Evolutionary conservation across 1,284 basidiomycete genomes (phyloP).

Genomic region (Irpex sp.): DNA sequence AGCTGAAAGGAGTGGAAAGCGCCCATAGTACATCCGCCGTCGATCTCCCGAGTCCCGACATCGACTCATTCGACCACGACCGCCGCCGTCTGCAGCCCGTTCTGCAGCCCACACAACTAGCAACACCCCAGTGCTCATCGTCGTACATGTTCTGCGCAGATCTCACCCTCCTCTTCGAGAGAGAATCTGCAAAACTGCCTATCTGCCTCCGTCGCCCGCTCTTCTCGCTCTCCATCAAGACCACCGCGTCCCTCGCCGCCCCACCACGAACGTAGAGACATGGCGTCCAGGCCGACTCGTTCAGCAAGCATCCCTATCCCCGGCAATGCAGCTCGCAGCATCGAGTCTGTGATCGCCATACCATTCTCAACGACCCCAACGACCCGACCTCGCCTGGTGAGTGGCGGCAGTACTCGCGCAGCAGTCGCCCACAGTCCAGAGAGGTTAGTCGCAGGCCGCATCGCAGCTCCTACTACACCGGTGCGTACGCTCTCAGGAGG

Average conservation of each 20-base stretch:
- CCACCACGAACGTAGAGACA: conserved; percentile 19
- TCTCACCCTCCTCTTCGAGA: not conserved
- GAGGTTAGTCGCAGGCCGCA: conserved; percentile 8
- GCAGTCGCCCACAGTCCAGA: conserved; percentile 14
- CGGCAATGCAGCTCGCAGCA: conserved; percentile 44
- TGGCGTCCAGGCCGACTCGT: conserved; percentile 49
- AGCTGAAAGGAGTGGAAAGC: not conserved
- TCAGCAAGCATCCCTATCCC: conserved; percentile 62
- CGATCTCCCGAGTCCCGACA: not conserved
- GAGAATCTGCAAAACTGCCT: not conserved
- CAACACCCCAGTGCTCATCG: not conserved
- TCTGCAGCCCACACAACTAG: not conserved
- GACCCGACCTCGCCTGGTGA: conserved; percentile 25
- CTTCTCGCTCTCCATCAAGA: not conserved
- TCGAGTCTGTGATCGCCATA: conserved; percentile 58
- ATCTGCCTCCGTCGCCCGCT: not conserved
- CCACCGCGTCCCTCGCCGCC: not conserved
- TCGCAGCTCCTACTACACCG: conserved; percentile 15
- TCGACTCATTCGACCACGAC: not conserved
- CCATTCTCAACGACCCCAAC: conserved; percentile 38
- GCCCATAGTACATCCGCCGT: not conserved
- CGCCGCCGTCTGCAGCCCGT: not conserved
- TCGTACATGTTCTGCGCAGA: not conserved
- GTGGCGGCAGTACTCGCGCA: conserved; percentile 4
- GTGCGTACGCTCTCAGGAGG: conserved; percentile 20